phyloP scores from a whole-genome alignment of 129 eudicot genomes.

The Deinandra increscens region DNA sequence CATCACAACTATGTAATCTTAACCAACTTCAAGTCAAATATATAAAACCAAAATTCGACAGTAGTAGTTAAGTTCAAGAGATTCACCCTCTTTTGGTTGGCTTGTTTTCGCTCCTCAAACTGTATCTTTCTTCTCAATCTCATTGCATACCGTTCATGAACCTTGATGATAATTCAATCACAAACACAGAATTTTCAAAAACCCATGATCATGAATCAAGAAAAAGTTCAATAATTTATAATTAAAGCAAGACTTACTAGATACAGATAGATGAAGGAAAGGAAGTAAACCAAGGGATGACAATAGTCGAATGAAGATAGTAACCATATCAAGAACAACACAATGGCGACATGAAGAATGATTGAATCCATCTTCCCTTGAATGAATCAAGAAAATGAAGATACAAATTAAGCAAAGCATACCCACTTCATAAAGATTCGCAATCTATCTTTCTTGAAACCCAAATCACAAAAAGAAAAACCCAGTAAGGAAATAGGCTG shows the following conservation, averaged over 20 bases:
- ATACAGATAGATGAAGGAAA: slow-evolving; percentile 62
- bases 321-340: slow-evolving; percentile 58
- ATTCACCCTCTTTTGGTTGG: slow-evolving; percentile 66
- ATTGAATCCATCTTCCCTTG: slow-evolving; percentile 46
- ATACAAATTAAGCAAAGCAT: too few species aligned
- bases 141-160: slow-evolving; percentile 70
- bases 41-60: too few species aligned
- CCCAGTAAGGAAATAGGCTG: too few species aligned
- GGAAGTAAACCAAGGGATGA: slow-evolving; percentile 54
- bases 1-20: not conserved
- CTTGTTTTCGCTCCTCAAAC: slow-evolving; percentile 70
- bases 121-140: slow-evolving; percentile 70
- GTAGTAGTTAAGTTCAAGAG: slow-evolving; percentile 2
- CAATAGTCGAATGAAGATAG: slow-evolving; percentile 51
- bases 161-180: slow-evolving; percentile 55
- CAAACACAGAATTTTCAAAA: not conserved
- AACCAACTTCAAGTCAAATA: too few species aligned
- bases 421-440: too few species aligned
- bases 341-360: slow-evolving; percentile 68
- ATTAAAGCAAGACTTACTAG: slow-evolving; percentile 37
- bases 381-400: not conserved
- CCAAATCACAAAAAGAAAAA: too few species aligned
- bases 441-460: too few species aligned
- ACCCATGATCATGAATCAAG: not conserved
- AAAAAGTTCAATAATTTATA: not conserved